These are phyloP conservation scores for Spencermartinsiella europaea DNA, from an alignment of 805 yeast species.

Conservation along the genomic window DNA sequence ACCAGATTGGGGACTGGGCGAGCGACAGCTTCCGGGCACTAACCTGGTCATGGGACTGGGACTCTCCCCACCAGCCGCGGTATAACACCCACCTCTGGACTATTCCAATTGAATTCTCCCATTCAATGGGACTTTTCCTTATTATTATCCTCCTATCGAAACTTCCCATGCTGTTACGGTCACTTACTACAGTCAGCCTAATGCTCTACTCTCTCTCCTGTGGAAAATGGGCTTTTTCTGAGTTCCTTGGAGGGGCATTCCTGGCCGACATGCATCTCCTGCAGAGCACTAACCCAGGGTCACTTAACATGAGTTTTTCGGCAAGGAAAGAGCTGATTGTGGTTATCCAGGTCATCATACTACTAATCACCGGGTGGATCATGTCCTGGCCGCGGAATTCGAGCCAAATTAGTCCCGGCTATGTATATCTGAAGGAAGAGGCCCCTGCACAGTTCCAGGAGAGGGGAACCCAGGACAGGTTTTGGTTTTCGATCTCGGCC, in stretches of 20 bases:
- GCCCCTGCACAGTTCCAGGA: neutral
- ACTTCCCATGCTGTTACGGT: neutral
- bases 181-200: neutral
- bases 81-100: conserved; percentile 4
- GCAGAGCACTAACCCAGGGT: neutral
- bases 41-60: conserved; percentile 5
- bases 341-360: neutral
- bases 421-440: neutral
- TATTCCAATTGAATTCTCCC: conserved; percentile 1
- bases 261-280: neutral
- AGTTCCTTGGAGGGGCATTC: conserved; percentile 1
- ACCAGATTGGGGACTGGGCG: neutral
- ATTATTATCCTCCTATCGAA: neutral
- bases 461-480: neutral
- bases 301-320: neutral
- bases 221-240: neutral
- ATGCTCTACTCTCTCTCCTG: neutral
- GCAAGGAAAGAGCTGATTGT: neutral
- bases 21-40: neutral
- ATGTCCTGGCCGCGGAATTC: conserved; percentile 1
- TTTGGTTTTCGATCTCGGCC: conserved; percentile 1
- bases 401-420: neutral
- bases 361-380: neutral
- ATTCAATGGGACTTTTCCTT: neutral
- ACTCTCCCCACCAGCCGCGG: neutral